Evolutionary conservation across 345 rosid genomes (phyloP).

Genomic region (Citrus cavaleriei): DNA sequence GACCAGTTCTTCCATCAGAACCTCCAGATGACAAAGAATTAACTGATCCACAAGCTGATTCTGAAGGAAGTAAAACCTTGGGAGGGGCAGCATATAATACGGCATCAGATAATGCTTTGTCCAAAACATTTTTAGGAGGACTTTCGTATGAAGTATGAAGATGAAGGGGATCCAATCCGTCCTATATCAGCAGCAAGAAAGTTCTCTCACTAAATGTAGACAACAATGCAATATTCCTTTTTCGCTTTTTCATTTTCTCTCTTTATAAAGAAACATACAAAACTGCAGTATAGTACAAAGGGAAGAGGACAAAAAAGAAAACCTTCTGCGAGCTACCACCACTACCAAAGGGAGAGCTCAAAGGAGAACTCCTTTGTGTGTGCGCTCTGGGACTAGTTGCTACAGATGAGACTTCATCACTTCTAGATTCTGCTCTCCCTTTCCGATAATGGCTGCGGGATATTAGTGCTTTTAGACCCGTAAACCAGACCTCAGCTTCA

Average conservation of each 20-base stretch:
- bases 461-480: conserved; percentile 67
- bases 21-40: conserved; percentile 74
- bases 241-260: background rate
- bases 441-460: conserved; percentile 50
- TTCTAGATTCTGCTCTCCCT: conserved; percentile 58
- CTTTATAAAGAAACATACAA: background rate
- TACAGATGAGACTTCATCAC: conserved; percentile 71
- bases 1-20: conserved; percentile 59
- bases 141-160: conserved; percentile 58
- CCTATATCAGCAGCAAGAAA: conserved; percentile 36
- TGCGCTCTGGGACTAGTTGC: conserved; percentile 69
- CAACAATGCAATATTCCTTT: background rate
- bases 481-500: conserved; percentile 87
- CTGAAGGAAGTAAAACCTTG: conserved; percentile 56
- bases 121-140: conserved; percentile 56
- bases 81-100: conserved; percentile 51
- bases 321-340: conserved; percentile 73
- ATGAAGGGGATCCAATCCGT: conserved; percentile 47
- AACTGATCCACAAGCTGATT: conserved; percentile 54
- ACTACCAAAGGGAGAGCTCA: conserved; percentile 68
- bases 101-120: conserved; percentile 64
- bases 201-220: conserved; percentile 14
- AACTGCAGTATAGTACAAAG: conserved; percentile 10
- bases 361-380: conserved; percentile 64
- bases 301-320: conserved; percentile 7